Conservation (phyloP, 2,329 filamentous ascomycete species). For the Colletotrichum cordylinicola region DNA sequence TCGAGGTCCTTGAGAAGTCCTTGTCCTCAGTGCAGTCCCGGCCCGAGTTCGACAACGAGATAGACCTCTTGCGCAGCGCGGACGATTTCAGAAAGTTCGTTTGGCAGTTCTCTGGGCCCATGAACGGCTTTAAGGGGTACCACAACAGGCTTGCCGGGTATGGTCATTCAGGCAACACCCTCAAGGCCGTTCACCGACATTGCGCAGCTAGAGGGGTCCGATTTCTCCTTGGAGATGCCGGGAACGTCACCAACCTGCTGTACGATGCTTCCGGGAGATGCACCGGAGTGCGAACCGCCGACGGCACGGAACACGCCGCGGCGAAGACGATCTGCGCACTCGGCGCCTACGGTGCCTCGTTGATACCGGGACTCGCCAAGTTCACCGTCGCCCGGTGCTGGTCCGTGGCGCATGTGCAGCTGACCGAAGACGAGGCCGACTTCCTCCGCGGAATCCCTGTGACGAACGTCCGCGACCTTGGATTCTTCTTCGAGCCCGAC, state of each 20-base stretch:
- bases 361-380: constrained; percentile 53
- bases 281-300: background rate
- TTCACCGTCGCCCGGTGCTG: constrained; percentile 62
- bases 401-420: constrained; percentile 64
- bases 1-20: constrained; percentile 49
- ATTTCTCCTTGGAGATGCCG: constrained; percentile 34
- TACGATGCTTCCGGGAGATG: background rate
- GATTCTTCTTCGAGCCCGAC: constrained; percentile 72
- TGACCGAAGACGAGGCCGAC: constrained; percentile 59
- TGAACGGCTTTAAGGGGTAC: constrained; percentile 63
- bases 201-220: constrained; percentile 42
- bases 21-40: constrained; percentile 44
- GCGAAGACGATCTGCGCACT: constrained; percentile 47
- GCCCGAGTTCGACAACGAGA: constrained; percentile 27
- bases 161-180: constrained; percentile 58
- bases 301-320: constrained; percentile 17
- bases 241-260: background rate
- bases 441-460: constrained; percentile 63
- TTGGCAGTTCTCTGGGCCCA: constrained; percentile 52
- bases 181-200: constrained; percentile 50
- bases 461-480: constrained; percentile 65
- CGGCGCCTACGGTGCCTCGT: constrained; percentile 52
- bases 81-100: constrained; percentile 46
- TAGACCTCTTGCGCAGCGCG: constrained; percentile 32
- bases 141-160: constrained; percentile 63